Conservation (phyloP, 1,284 basidiomycete genomes). For the Apiotrichum siamense region DNA sequence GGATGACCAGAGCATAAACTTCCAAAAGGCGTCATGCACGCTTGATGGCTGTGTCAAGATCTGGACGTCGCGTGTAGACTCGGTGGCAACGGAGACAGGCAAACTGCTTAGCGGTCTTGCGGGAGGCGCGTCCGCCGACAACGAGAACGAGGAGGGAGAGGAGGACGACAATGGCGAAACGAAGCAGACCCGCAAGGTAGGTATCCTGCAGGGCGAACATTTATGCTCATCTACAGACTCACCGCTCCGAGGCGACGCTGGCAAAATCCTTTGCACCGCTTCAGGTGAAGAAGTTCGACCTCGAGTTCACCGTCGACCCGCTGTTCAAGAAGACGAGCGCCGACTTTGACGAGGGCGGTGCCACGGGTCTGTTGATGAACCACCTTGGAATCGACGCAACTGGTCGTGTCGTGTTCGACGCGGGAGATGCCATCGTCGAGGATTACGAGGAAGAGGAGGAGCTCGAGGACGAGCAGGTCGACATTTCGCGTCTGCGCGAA, state of each 20-base stretch:
- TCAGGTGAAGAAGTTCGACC: constrained; percentile 83
- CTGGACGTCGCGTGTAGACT: constrained; percentile 97
- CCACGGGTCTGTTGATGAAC: constrained; percentile 89
- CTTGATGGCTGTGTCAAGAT: constrained; percentile 99
- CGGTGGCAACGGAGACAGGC: constrained; percentile 92
- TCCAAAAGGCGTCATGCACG: constrained; percentile 95
- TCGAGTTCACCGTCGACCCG: constrained; percentile 94
- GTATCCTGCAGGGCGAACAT: not conserved
- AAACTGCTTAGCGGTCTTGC: constrained; percentile 90
- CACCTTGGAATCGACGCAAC: constrained; percentile 78
- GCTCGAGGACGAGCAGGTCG: constrained; percentile 46
- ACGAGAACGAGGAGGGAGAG: constrained; percentile 44
- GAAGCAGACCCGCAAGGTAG: constrained; percentile 34
- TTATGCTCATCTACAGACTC: constrained; percentile 51
- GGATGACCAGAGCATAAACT: constrained; percentile 86
- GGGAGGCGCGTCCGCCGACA: constrained; percentile 43
- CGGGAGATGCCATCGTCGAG: constrained; percentile 73
- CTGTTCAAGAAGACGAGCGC: constrained; percentile 96
- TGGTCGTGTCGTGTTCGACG: constrained; percentile 91
- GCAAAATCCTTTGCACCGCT: constrained; percentile 76
- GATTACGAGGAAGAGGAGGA: constrained; percentile 69
- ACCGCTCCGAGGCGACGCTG: constrained; percentile 70
- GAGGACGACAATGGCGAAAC: constrained; percentile 30
- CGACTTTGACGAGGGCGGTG: constrained; percentile 98
- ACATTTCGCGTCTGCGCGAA: constrained; percentile 60